phyloP scores from a whole-genome alignment of 768 basidiomycete species.

The Lenzites betulinus region DNA sequence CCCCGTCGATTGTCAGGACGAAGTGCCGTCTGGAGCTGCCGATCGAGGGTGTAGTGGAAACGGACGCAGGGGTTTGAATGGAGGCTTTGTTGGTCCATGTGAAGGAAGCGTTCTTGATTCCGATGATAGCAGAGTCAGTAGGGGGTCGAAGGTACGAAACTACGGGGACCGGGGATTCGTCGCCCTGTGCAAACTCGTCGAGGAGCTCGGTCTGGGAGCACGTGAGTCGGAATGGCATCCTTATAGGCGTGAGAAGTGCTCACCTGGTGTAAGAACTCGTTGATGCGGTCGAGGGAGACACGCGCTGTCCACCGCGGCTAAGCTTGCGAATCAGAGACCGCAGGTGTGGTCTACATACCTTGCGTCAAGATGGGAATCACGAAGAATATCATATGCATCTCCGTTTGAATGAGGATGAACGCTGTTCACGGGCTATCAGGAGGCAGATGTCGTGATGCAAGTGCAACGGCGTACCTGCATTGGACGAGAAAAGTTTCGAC shows the following conservation, averaged over 20 bases:
- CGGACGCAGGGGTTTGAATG: slow-evolving; percentile 34
- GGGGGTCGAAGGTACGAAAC: not conserved
- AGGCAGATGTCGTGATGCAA: slow-evolving; percentile 42
- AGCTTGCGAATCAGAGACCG: no score
- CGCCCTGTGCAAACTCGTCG: slow-evolving; percentile 37
- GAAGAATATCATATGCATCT: slow-evolving; percentile 41
- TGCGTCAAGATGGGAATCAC: slow-evolving; percentile 31
- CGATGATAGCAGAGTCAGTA: slow-evolving; percentile 37
- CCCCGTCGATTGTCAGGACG: slow-evolving; percentile 48
- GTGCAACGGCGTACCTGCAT: slow-evolving; percentile 26
- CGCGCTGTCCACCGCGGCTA: slow-evolving; percentile 38
- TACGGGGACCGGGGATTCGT: not conserved
- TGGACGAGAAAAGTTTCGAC: slow-evolving; percentile 39
- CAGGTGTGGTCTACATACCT: not conserved
- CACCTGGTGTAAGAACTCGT: slow-evolving; percentile 46
- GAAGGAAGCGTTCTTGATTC: slow-evolving; percentile 57
- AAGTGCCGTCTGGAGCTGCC: slow-evolving; percentile 43
- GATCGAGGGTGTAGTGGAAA: not conserved
- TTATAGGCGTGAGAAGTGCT: not conserved
- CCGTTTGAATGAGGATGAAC: slow-evolving; percentile 59
- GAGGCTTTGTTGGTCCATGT: slow-evolving; percentile 49
- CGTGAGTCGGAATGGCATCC: no score
- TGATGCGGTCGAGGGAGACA: slow-evolving; percentile 64
- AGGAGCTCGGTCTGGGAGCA: slow-evolving; percentile 47
- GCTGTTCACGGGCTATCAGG: slow-evolving; percentile 47